These are phyloP conservation scores for Sphaerosporella brunnea DNA, from an alignment of 495 filamentous ascomycete species.

Conservation along the genomic window DNA sequence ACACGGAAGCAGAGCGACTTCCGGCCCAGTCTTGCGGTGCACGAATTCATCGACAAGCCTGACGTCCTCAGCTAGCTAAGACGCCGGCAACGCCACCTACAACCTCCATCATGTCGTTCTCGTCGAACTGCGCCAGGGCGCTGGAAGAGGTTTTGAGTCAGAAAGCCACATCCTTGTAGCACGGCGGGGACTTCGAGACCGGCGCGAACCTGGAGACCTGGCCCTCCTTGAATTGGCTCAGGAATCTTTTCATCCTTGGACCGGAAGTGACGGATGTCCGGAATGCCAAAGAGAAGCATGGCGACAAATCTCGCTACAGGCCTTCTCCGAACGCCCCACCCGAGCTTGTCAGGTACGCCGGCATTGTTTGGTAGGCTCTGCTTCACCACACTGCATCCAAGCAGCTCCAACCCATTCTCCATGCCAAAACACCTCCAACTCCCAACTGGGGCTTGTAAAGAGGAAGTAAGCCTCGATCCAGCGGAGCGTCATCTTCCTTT, in stretches of 20 bases:
- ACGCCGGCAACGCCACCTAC: conserved; percentile 65
- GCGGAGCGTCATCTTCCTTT: conserved; percentile 37
- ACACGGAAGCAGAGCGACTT: too few species aligned
- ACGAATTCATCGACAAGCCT: conserved; percentile 63
- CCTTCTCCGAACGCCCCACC: conserved; percentile 89
- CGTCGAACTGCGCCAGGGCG: conserved; percentile 46
- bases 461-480: conserved; percentile 98
- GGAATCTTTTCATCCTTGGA: conserved; percentile 61
- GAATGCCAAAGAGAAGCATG: conserved; percentile 93
- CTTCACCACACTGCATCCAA: conserved; percentile 80
- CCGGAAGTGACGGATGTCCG: conserved; percentile 95
- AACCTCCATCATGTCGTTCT: conserved; percentile 95
- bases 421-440: conserved; percentile 87
- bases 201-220: conserved; percentile 51
- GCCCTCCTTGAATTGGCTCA: conserved; percentile 50
- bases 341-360: conserved; percentile 44
- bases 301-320: too few species aligned
- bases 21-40: conserved; percentile 71
- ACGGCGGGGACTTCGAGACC: conserved; percentile 76
- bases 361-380: conserved; percentile 64
- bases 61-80: conserved; percentile 66
- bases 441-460: conserved; percentile 87
- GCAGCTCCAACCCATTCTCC: conserved; percentile 86
- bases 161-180: conserved; percentile 82
- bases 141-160: conserved; percentile 56